A percentile compares a stretch with the other conserved stretches of the same genome.
These are phyloP conservation scores for Croton laevigatus DNA, from an alignment of 441 rosid genomes.

Conservation along the genomic window DNA sequence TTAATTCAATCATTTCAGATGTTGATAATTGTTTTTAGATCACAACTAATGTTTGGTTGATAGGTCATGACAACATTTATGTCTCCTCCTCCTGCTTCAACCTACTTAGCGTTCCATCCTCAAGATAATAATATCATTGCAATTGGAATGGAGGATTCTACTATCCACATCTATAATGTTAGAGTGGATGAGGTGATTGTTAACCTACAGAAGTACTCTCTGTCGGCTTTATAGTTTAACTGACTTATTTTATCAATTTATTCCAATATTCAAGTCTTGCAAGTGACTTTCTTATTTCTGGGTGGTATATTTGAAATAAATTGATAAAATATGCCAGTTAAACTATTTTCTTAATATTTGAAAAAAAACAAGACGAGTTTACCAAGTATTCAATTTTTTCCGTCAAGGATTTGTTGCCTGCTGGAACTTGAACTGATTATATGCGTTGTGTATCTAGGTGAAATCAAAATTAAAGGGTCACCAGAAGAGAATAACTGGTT, in stretches of 20 bases:
- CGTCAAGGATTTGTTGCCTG: background rate
- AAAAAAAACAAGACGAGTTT: too few relatives aligned
- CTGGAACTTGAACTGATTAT: constrained; percentile 10
- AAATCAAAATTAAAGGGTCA: constrained; percentile 89
- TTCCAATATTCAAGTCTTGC: too few relatives aligned
- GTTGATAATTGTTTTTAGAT: constrained; percentile 3
- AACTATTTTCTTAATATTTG: too few relatives aligned
- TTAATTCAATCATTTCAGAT: background rate
- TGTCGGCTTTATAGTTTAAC: too few relatives aligned
- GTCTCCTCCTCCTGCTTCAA: constrained; percentile 83
- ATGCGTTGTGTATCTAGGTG: constrained; percentile 47
- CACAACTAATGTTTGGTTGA: constrained; percentile 22
- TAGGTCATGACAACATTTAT: constrained; percentile 94
- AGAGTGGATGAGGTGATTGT: constrained; percentile 77
- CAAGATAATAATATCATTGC: constrained; percentile 90
- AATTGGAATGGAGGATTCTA: constrained; percentile 95
- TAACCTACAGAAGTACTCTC: background rate
- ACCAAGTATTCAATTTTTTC: background rate
- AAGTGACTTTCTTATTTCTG: too few relatives aligned
- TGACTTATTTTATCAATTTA: too few relatives aligned
- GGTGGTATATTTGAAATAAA: too few relatives aligned
- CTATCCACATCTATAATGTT: constrained; percentile 85
- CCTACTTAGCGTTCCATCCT: constrained; percentile 91
- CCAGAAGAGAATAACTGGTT: constrained; percentile 79
- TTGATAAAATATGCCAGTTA: too few relatives aligned